Evolutionary conservation across 2,329 filamentous ascomycete species (phyloP).

Genomic region (Orbilia quercus): DNA sequence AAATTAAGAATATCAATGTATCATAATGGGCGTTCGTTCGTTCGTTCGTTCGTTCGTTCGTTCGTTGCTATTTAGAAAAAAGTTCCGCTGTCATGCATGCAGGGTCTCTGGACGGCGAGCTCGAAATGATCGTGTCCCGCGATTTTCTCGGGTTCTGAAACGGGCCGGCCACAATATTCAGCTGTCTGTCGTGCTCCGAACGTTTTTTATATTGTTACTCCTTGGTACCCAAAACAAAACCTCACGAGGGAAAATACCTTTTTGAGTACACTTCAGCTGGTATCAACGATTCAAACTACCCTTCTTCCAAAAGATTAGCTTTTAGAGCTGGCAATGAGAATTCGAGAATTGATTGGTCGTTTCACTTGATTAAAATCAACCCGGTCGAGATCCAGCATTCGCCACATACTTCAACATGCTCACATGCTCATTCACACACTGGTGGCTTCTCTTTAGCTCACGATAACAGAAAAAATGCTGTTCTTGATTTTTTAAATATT

Average conservation of each 20-base stretch:
- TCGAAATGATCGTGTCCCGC: constrained; percentile 13
- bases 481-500: neutral
- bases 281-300: neutral
- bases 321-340: too few species aligned
- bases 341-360: too few species aligned
- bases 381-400: too few species aligned
- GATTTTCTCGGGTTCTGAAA: constrained; percentile 48
- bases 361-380: too few species aligned
- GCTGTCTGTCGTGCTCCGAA: too few species aligned
- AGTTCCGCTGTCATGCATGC: constrained; percentile 53
- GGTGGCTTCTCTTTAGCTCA: neutral
- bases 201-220: constrained; percentile 1
- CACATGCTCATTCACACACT: too few species aligned
- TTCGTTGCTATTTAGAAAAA: constrained; percentile 35
- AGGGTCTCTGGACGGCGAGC: constrained; percentile 50
- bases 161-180: constrained; percentile 17
- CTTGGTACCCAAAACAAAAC: neutral
- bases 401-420: too few species aligned
- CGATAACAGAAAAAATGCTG: neutral
- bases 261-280: constrained; percentile 5
- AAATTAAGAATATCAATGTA: constrained; percentile 25
- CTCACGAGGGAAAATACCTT: constrained; percentile 39
- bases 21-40: too few species aligned
- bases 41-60: too few species aligned
- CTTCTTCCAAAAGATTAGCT: neutral